Evolutionary conservation across 2,329 filamentous ascomycete genomes (phyloP).

Genomic region (Sporothrix brasiliensis): DNA sequence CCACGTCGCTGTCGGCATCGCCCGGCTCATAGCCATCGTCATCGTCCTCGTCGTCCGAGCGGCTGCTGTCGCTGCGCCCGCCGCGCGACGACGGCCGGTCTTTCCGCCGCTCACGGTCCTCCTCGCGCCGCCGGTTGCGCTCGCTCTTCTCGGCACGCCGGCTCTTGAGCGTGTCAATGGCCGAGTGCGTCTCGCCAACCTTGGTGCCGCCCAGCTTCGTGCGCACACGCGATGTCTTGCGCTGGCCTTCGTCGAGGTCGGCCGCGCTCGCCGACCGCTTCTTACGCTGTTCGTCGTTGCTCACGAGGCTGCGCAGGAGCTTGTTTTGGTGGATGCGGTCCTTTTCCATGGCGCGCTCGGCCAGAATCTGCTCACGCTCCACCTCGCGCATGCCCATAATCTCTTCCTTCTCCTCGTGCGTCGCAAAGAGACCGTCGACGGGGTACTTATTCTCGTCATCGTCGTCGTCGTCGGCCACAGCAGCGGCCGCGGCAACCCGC

Average conservation of each 20-base stretch:
- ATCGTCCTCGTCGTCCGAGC: conserved; percentile 50
- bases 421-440: conserved; percentile 82
- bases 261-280: conserved; percentile 78
- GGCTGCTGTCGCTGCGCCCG: conserved; percentile 35
- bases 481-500: conserved; percentile 18
- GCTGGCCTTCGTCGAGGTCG: conserved; percentile 75
- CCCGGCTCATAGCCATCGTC: conserved; percentile 62
- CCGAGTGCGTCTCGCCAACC: conserved; percentile 68
- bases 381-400: conserved; percentile 89
- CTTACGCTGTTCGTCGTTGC: conserved; percentile 66
- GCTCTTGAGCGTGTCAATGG: conserved; percentile 70
- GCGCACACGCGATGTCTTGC: conserved; percentile 73
- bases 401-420: conserved; percentile 70
- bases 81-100: conserved; percentile 48
- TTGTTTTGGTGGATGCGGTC: conserved; percentile 81
- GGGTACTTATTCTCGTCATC: conserved; percentile 73
- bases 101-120: conserved; percentile 63
- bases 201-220: conserved; percentile 67
- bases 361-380: conserved; percentile 85
- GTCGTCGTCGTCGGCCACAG: conserved; percentile 43
- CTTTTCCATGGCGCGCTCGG: conserved; percentile 80
- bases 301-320: conserved; percentile 76
- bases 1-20: conserved; percentile 72
- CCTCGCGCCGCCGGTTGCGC: conserved; percentile 64
- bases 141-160: conserved; percentile 67